Base-by-base conservation (phyloP, 148 eudicot genomes). In the Chenopodium suecicum region DNA sequence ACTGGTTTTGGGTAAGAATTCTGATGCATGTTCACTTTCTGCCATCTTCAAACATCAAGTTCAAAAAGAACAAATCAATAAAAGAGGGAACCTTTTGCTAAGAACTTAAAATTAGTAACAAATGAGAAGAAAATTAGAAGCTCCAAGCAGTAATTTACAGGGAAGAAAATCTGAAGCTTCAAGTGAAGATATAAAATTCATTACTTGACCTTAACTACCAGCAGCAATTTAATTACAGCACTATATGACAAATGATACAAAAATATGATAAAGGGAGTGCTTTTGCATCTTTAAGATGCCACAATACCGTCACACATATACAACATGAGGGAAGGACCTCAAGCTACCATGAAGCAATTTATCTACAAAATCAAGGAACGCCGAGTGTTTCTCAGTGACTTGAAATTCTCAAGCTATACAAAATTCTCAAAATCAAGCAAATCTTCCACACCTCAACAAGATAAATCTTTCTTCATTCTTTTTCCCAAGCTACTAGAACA, bases 11-110 rank as follows among this genome's bases (percentile, higher is more conserved):
- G 92, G 89, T 85, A 95, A 82, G 82, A 89, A 94, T 80, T 95
- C 92, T 69, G 91, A 80, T 82, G 97, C 87, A 74, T 95, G 93
- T 79, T 86, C 89, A 56, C 85, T 83, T 90, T 95, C 99, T 58
- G 95, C 91, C 88, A 94, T 82, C 99, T 95, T 84, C 81, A 87
- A 73, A 54, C 75, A 77, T 72, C 64, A 64, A 74, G 73, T 65
- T 81, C 48, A 58, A 66, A 66, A 29, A 48, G 52, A 14, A 29
- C 47, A 11, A 68, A 52, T n/a, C 34, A 60, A 6, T 48, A 12
- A 56, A 68, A 73, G n/a, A 75, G 20, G 6, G 47, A 76, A 19
- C 16, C 13, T 14, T 41, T 41, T 5, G 7, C 44, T 41, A 41
- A 41, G 1, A n/a, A 41, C 0, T 47, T 44, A 31, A 27, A 41